These are phyloP conservation scores for Malassezia yamatoensis DNA, from an alignment of 1,284 basidiomycete genomes.

Conservation along the genomic window DNA sequence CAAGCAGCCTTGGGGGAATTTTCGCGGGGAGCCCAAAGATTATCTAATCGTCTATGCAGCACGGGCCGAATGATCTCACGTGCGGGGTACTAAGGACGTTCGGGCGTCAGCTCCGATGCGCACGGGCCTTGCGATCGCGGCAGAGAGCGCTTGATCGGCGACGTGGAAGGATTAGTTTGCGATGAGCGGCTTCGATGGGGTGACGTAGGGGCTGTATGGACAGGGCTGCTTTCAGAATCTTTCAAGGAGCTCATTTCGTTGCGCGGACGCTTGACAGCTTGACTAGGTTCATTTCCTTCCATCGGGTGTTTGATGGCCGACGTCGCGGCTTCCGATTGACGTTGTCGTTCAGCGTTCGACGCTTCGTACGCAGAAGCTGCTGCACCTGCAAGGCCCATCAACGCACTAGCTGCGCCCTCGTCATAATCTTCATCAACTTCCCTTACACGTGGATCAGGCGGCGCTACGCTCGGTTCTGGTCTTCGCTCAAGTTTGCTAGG, in stretches of 20 bases:
- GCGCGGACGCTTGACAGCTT: not conserved
- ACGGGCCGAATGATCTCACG: not conserved
- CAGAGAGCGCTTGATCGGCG: no score
- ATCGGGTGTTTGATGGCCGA: not conserved
- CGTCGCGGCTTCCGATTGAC: not conserved
- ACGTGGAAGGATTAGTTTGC: no score
- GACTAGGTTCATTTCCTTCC: not conserved
- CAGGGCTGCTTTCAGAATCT: no score
- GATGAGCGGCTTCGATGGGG: no score
- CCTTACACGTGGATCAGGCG: constrained; percentile 18
- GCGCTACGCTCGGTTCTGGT: constrained; percentile 22
- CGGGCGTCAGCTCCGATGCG: no score
- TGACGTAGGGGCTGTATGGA: no score
- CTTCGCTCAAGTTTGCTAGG: constrained; percentile 10
- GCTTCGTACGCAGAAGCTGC: constrained; percentile 22
- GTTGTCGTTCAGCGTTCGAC: not conserved
- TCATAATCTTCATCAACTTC: constrained; percentile 44
- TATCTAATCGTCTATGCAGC: constrained; percentile 2
- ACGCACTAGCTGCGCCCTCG: constrained; percentile 42
- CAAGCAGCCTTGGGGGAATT: no score
- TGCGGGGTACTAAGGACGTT: not conserved
- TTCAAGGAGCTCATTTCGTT: not conserved
- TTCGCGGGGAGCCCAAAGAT: not conserved
- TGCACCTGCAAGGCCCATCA: constrained; percentile 46
- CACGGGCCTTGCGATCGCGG: no score